Evolutionary conservation across 768 basidiomycete species (phyloP), one percentile per base, ranked within the genome.

Genomic region (Boletus bicolor): DNA sequence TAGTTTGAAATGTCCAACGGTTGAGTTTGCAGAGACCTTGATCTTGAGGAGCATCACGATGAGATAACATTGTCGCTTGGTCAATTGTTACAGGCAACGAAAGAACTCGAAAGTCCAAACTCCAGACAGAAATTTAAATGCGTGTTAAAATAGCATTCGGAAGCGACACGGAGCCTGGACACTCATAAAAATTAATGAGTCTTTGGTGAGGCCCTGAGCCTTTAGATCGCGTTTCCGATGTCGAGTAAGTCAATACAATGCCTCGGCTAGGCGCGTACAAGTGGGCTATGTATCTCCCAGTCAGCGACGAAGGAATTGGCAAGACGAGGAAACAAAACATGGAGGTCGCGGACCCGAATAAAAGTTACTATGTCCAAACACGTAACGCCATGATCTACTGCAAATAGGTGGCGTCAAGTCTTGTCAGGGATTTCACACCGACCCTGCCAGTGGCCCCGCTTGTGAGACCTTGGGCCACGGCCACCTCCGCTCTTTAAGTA

Each of bases 401-500:
- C 5, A 30, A 30, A 53, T 53, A 44, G 57, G 63, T 49, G 51
- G 30, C 30, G 53, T 45, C 41, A 51, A 17, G 42, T 30, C 6
- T 28, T 37, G 6, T 34, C 15, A 39, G 44, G 38, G 50, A 39
- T 53, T 48, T 55, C n/a, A 54, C 57, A 24, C 34, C 21, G 21
- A 61, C 66, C 66, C 66, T 69, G 21, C 21, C 21, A 24, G 21
- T 24, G 53, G 17, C 35, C 38, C 61, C 52, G 56, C 59, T 52
- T 66, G 43, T 14, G 26, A 41, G 35, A 21, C 17, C 36, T 36
- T 36, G 15, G 30, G 24, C 32, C 45, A 44, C 50, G 58, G 45
- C 53, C 48, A 42, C 36, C 26, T 43, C 44, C 43, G n/a, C 53
- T 53, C 58, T 9, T 38, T 28, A 9, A 19, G 36, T 53, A 24